Conservation (phyloP, 345 rosid genomes). For the Syzygium grande region DNA sequence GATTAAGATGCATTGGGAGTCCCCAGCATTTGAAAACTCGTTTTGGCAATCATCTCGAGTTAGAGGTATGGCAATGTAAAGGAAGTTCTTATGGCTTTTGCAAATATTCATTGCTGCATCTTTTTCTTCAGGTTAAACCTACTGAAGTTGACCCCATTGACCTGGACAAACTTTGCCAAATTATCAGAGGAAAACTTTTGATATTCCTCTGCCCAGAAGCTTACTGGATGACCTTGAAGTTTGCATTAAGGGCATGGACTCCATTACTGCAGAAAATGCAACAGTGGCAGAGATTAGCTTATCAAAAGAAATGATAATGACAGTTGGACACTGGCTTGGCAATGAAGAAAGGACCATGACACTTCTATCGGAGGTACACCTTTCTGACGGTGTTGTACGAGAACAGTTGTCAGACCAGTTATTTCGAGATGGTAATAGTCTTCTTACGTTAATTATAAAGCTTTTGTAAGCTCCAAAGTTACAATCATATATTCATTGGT, state of each 20-base stretch:
- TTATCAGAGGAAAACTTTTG: conserved; percentile 50
- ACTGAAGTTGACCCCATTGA: conserved; percentile 61
- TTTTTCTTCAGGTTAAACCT: conserved; percentile 62
- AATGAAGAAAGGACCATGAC: conserved; percentile 65
- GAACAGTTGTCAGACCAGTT: conserved; percentile 87
- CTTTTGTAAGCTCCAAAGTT: not conserved
- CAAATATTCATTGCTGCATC: not conserved
- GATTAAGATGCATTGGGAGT: conserved; percentile 91
- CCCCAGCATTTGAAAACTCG: conserved; percentile 97
- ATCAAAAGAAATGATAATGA: conserved; percentile 63
- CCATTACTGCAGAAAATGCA: conserved; percentile 51
- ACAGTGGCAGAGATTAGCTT: conserved; percentile 82
- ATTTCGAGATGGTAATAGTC: conserved; percentile 73
- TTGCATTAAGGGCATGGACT: conserved; percentile 66
- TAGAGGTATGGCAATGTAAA: conserved; percentile 51
- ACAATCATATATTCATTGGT: not conserved
- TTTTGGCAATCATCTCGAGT: conserved; percentile 91
- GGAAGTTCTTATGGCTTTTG: not conserved
- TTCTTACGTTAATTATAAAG: not conserved
- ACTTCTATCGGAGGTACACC: conserved; percentile 38
- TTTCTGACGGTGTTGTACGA: conserved; percentile 36
- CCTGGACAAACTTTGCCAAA: conserved; percentile 60
- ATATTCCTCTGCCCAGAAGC: conserved; percentile 59
- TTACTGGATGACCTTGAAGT: conserved; percentile 76
- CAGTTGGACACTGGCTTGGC: conserved; percentile 70